These are phyloP conservation scores for Penicillium paneum DNA, from an alignment of 2,329 filamentous ascomycete genomes.

Conservation along the genomic window DNA sequence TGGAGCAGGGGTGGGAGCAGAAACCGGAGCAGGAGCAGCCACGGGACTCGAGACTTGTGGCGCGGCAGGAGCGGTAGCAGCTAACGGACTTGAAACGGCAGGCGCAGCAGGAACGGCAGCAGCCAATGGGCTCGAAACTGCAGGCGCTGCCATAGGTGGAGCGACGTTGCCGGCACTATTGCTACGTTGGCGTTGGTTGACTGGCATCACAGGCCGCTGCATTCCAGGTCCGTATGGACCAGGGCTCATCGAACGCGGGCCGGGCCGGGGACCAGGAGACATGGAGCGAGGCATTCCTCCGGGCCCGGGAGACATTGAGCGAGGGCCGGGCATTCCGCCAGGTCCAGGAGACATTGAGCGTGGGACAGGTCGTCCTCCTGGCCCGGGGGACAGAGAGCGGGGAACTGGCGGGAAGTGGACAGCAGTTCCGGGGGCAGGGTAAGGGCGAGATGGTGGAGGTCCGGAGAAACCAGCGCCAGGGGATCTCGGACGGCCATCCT, in stretches of 20 bases:
- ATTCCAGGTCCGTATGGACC: conserved; percentile 44
- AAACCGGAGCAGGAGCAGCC: background rate
- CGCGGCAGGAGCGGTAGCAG: conserved; percentile 11
- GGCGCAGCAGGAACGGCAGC: conserved; percentile 13
- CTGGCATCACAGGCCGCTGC: conserved; percentile 41
- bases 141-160: conserved; percentile 16
- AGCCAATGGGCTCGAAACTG: too few species aligned
- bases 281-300: conserved; percentile 27
- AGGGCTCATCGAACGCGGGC: conserved; percentile 39
- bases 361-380: conserved; percentile 27
- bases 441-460: conserved; percentile 24
- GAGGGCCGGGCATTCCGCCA: conserved; percentile 35
- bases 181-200: conserved; percentile 40
- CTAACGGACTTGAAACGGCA: conserved; percentile 30
- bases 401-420: conserved; percentile 38
- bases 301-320: conserved; percentile 34
- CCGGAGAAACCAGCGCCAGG: conserved; percentile 37
- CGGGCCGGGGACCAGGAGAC: conserved; percentile 36
- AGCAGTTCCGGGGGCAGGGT: conserved; percentile 27
- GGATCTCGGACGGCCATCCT: conserved; percentile 44
- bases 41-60: background rate
- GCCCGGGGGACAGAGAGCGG: conserved; percentile 35
- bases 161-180: conserved; percentile 42
- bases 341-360: conserved; percentile 32
- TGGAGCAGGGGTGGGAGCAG: conserved; percentile 7